Evolutionary conservation across 2,329 filamentous ascomycete species (phyloP).

Genomic region (Cordyceps tenuipes): DNA sequence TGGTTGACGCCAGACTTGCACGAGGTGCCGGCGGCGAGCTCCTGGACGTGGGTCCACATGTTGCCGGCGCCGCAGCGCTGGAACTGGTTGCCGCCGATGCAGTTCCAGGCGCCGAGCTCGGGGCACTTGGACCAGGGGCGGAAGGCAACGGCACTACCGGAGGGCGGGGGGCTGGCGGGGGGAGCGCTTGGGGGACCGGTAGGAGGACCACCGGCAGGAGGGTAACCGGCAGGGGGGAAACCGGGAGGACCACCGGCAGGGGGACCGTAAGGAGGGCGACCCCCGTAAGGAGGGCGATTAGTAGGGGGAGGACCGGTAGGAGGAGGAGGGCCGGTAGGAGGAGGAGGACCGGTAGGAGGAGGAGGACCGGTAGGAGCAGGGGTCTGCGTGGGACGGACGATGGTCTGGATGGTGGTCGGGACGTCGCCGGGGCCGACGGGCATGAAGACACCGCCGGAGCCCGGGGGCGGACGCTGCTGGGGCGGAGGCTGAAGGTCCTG

Average conservation of each 20-base stretch:
- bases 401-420: conserved; percentile 5
- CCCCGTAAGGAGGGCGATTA: too few species aligned
- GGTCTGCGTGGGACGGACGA: background rate
- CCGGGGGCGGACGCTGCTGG: too few species aligned
- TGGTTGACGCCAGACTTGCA: conserved; percentile 31
- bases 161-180: conserved; percentile 1
- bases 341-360: too few species aligned
- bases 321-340: too few species aligned
- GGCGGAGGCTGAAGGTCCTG: too few species aligned
- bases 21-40: conserved; percentile 45
- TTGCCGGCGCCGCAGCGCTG: conserved; percentile 53
- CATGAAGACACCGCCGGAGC: conserved; percentile 37
- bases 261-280: too few species aligned
- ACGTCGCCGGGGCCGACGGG: conserved; percentile 16
- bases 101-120: conserved; percentile 51
- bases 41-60: conserved; percentile 39
- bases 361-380: background rate
- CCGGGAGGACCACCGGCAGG: too few species aligned
- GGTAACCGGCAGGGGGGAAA: too few species aligned
- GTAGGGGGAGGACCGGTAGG: background rate
- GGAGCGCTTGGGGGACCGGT: background rate
- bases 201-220: too few species aligned
- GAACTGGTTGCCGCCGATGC: conserved; percentile 46
- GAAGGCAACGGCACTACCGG: conserved; percentile 15
- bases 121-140: conserved; percentile 37